Conservation (phyloP, 768 basidiomycete species). For the Mycena indigotica region DNA sequence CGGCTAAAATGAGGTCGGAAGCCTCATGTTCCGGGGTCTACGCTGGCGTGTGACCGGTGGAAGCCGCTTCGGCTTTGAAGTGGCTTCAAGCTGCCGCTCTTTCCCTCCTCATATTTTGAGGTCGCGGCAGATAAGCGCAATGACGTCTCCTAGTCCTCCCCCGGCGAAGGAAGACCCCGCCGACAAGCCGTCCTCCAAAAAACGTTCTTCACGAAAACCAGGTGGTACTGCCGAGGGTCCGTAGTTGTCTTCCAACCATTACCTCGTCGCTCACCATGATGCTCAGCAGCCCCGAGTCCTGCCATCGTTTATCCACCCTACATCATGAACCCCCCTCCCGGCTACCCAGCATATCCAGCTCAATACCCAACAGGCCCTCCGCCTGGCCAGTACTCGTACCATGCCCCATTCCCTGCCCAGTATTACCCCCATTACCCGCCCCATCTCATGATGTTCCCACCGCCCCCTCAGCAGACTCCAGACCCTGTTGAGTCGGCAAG, state of each 20-base stretch:
- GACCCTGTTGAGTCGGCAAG: slow-evolving; percentile 37
- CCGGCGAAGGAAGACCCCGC: slow-evolving; percentile 47
- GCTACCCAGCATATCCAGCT: slow-evolving; percentile 36
- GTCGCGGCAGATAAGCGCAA: not conserved
- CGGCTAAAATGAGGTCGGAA: not conserved
- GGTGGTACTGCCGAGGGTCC: slow-evolving; percentile 28
- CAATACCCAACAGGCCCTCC: slow-evolving; percentile 31
- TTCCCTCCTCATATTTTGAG: not conserved
- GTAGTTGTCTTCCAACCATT: slow-evolving; percentile 18
- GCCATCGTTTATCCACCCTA: slow-evolving; percentile 60
- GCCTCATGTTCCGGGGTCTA: too few relatives aligned
- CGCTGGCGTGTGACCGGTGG: not conserved
- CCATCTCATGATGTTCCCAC: slow-evolving; percentile 73
- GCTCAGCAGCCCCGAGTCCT: slow-evolving; percentile 28
- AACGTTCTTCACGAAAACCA: not conserved
- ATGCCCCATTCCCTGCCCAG: slow-evolving; percentile 54
- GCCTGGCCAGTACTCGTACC: slow-evolving; percentile 58
- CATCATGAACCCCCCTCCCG: slow-evolving; percentile 64
- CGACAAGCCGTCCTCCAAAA: slow-evolving; percentile 40
- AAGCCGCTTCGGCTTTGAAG: not conserved
- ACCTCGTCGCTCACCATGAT: slow-evolving; percentile 28
- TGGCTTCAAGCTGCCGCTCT: not conserved
- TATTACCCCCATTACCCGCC: slow-evolving; percentile 65
- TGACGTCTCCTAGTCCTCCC: slow-evolving; percentile 38
- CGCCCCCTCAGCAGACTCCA: slow-evolving; percentile 40